Conservation (phyloP, 306 rosid genomes). For the Chamaecrista fasciculata region DNA sequence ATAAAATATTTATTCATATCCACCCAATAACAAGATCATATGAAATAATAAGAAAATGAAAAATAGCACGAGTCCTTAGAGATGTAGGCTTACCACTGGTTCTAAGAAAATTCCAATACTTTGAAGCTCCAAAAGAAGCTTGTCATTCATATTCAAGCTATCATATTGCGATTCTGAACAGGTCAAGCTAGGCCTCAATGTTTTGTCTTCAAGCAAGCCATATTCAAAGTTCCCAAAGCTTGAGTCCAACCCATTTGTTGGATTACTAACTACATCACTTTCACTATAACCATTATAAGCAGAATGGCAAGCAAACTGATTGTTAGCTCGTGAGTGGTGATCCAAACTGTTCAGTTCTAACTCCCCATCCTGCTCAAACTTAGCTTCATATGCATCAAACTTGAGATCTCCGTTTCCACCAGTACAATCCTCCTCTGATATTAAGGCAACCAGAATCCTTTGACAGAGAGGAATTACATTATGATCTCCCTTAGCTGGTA, state of each 20-base stretch:
- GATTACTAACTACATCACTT: constrained; percentile 41
- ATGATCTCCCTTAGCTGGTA: constrained; percentile 52
- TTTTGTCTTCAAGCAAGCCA: constrained; percentile 57
- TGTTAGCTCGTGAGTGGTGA: constrained; percentile 41
- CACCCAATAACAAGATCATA: constrained; percentile 2
- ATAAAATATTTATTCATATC: constrained; percentile 1
- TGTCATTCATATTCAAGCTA: constrained; percentile 65
- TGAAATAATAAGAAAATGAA: not conserved
- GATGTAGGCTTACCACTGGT: constrained; percentile 59
- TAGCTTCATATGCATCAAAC: constrained; percentile 56
- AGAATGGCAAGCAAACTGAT: constrained; percentile 63
- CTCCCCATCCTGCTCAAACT: constrained; percentile 62
- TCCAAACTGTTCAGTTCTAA: constrained; percentile 54
- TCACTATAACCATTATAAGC: constrained; percentile 60
- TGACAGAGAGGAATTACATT: constrained; percentile 71
- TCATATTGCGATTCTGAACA: constrained; percentile 76
- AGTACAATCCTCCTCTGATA: constrained; percentile 77
- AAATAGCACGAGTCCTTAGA: constrained; percentile 3
- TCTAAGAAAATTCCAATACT: constrained; percentile 81
- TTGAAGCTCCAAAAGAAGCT: constrained; percentile 85
- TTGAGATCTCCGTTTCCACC: constrained; percentile 57
- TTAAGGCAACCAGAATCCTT: constrained; percentile 82
- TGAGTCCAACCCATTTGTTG: constrained; percentile 44
- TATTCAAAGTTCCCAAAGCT: constrained; percentile 48
- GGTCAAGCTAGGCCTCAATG: constrained; percentile 41